Evolutionary conservation across 495 filamentous ascomycete species (phyloP).

Genomic region (Xylaria venustula): DNA sequence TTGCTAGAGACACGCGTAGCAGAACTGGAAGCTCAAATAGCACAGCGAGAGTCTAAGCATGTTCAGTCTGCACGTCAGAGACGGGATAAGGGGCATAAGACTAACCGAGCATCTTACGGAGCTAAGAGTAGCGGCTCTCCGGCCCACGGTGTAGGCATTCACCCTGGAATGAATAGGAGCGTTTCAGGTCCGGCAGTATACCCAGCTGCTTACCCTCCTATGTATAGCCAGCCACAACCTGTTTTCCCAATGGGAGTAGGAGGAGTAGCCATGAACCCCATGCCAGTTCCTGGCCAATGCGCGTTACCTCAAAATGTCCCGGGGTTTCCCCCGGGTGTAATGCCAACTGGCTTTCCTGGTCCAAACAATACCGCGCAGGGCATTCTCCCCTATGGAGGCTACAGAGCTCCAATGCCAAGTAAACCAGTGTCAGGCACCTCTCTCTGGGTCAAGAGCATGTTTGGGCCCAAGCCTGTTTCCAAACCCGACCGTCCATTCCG

Average conservation of each 20-base stretch:
- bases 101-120: background rate
- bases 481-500: slow-evolving; percentile 21
- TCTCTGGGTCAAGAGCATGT: slow-evolving; percentile 20
- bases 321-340: background rate
- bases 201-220: background rate
- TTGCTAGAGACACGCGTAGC: slow-evolving; percentile 10
- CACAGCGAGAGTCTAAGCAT: background rate
- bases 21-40: slow-evolving; percentile 12
- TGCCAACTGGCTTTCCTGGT: background rate
- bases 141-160: background rate
- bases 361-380: background rate
- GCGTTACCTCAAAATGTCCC: background rate
- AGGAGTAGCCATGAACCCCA: background rate
- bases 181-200: background rate
- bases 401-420: background rate
- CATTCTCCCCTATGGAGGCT: background rate
- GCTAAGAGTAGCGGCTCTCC: background rate
- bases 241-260: background rate
- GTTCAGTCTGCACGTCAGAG: slow-evolving; percentile 1
- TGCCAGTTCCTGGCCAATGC: background rate
- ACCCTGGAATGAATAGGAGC: background rate
- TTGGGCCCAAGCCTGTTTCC: slow-evolving; percentile 25
- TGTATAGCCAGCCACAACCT: background rate
- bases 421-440: background rate
- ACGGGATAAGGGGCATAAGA: background rate